Evolutionary conservation across 2,329 filamentous ascomycete genomes (phyloP).

Genomic region (Sporothrix mexicana): DNA sequence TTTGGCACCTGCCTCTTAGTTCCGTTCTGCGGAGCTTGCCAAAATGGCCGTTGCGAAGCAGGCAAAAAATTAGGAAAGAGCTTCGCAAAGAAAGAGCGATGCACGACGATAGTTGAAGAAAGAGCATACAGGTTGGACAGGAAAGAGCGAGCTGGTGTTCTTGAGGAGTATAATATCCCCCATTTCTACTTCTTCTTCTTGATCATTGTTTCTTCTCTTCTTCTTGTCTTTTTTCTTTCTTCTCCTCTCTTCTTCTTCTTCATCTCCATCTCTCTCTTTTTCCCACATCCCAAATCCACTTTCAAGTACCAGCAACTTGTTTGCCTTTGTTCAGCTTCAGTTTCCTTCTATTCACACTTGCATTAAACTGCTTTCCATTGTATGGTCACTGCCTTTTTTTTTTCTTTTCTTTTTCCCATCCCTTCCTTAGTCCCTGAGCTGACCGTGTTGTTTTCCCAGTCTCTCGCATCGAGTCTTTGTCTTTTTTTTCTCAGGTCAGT

Average conservation of each 20-base stretch:
- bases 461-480: background rate
- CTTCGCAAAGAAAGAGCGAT: background rate
- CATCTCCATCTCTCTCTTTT: background rate
- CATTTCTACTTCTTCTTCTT: background rate
- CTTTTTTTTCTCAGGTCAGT: background rate
- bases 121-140: background rate
- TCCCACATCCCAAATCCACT: background rate
- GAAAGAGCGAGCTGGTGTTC: background rate
- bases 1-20: background rate
- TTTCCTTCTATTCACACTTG: background rate
- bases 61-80: background rate
- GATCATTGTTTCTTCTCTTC: background rate
- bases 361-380: background rate
- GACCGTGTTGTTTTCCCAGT: background rate
- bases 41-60: background rate
- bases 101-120: background rate
- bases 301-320: background rate
- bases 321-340: background rate
- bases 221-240: background rate
- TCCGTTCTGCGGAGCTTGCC: background rate
- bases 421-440: background rate
- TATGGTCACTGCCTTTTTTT: background rate
- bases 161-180: slow-evolving; percentile 6
- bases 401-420: background rate
- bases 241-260: background rate